phyloP scores from a whole-genome alignment of 441 rosid genomes.

The Euphorbia celastroides region DNA sequence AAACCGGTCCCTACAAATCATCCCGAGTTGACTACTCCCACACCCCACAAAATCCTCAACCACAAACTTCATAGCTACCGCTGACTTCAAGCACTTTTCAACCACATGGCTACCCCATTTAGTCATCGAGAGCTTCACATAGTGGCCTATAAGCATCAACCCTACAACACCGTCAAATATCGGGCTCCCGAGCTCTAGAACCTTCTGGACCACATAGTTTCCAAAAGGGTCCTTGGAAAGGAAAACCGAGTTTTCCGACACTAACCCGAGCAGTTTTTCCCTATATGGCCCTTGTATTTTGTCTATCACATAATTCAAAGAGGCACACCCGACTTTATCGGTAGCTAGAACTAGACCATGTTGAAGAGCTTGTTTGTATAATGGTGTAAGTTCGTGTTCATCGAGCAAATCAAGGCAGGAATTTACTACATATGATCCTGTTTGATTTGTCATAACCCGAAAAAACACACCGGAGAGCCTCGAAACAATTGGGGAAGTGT shows the following conservation, averaged over 20 bases:
- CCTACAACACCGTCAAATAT: slow-evolving; percentile 11
- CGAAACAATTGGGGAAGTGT: not conserved
- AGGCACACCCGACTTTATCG: slow-evolving; percentile 22
- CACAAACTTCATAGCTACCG: slow-evolving; percentile 1
- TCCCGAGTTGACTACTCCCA: slow-evolving; percentile 14
- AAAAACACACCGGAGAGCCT: slow-evolving; percentile 11
- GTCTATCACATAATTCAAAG: slow-evolving; percentile 20
- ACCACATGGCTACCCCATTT: slow-evolving; percentile 32
- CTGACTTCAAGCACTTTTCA: slow-evolving; percentile 21
- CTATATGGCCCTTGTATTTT: slow-evolving; percentile 17
- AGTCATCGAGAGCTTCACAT: slow-evolving; percentile 19
- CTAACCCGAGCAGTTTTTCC: slow-evolving; percentile 7
- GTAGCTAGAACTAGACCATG: slow-evolving; percentile 20
- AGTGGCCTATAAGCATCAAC: slow-evolving; percentile 14
- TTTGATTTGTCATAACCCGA: slow-evolving; percentile 15
- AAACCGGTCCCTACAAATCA: slow-evolving; percentile 24
- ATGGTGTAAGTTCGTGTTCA: not conserved
- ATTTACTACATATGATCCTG: slow-evolving; percentile 16
- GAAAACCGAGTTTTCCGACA: slow-evolving; percentile 11
- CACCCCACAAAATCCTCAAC: slow-evolving; percentile 19
- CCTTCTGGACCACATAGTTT: slow-evolving; percentile 29
- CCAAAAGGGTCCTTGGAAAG: slow-evolving; percentile 28
- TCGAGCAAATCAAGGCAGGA: slow-evolving; percentile 10
- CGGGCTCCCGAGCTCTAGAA: slow-evolving; percentile 19
- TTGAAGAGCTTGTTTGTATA: slow-evolving; percentile 19